Evolutionary conservation across 2,329 filamentous ascomycete genomes (phyloP), one percentile per base, ranked within the genome.

Genomic region (Phaeophleospora eucalypticola): DNA sequence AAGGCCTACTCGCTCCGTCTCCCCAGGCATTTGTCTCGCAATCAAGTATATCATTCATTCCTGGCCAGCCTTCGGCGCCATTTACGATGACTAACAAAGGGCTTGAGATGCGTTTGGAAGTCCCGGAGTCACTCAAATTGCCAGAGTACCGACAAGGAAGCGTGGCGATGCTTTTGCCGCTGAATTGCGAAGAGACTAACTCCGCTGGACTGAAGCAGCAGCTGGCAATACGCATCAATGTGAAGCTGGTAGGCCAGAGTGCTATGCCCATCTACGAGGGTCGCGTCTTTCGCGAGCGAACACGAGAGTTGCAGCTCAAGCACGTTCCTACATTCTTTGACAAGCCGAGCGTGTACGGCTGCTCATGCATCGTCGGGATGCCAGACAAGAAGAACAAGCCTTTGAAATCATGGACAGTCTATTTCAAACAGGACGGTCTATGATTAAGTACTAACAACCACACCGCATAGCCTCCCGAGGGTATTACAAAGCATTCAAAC

Each of bases 31-130:
- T 45, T 15, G 42, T 36, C 3, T n/a, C n/a, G n/a, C n/a, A n/a
- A n/a, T n/a, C n/a, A n/a, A n/a, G n/a, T n/a, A n/a, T n/a, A n/a
- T n/a, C n/a, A n/a, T n/a, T n/a, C n/a, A 16, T 15, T 12, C 21
- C 19, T 18, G 12, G 20, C 4, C 42, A 45, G 18, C 33, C 33
- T 15, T 18, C 35, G 20, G 35, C 32, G 20, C 35, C 43, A 14
- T 45, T 38, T 4, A 21, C 43, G 9, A 39, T 45, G 43, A 45
- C 20, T 4, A 27, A 45, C 43, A 45, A 45, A 45, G 43, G 43
- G 12, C 43, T 45, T 4, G n/a, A 33, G 16, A 35, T 45, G 3
- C 33, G 24, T n/a, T 20, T 45, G 24, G 39, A 36, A 16, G 35
- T 45, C 2, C 43, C 43, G n/a, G 20, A 15, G 12, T 45, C 43